Evolutionary conservation across 345 rosid genomes (phyloP), one percentile per base, ranked within the genome.

Genomic region (Hibiscus tridactylites): DNA sequence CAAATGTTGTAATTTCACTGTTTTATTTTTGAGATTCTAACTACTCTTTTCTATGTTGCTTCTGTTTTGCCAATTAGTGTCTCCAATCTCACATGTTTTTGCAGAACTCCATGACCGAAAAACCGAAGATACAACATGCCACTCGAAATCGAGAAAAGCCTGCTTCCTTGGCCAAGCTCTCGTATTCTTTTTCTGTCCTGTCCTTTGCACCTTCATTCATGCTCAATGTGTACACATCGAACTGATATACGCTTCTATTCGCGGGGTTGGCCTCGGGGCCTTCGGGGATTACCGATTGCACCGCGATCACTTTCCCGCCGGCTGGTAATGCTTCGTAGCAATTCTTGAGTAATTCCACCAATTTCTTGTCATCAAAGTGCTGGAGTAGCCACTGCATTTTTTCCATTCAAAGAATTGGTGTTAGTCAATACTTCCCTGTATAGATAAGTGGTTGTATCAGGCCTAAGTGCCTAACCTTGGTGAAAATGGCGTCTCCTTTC

Each of bases 401-500:
- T 61, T 33, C 39, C n/a, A 66, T 64, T 53, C 49, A 60, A 57
- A 28, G 7, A 74, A 9, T 26, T 16, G 3, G 9, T 44, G 15
- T 42, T 60, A 72, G 11, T 56, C 17, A 58, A 29, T 56, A 57
- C 56, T 0, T 26, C 37, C 16, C 39, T 7, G 12, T 6, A 42
- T 71, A 1, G 42, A 15, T 37, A 42, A 2, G n/a, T 24, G 64
- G 31, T 12, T 64, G 0, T 9, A 19, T 39, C 28, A 10, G 26
- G 42, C 26, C 42, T 37, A 11, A 89, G 5, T 26, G 42, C 26
- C 42, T 37, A 11, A 89, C 92, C 89, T 88, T 86, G 85, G 88
- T 87, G 88, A 87, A 87, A 77, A 89, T 85, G 67, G 85, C 86
- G 62, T 91, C 89, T 74, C 88, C 92, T 68, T 85, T 73, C n/a